These are phyloP conservation scores for Fusarium stilboides DNA, from an alignment of 2,329 filamentous ascomycete species.

Conservation along the genomic window DNA sequence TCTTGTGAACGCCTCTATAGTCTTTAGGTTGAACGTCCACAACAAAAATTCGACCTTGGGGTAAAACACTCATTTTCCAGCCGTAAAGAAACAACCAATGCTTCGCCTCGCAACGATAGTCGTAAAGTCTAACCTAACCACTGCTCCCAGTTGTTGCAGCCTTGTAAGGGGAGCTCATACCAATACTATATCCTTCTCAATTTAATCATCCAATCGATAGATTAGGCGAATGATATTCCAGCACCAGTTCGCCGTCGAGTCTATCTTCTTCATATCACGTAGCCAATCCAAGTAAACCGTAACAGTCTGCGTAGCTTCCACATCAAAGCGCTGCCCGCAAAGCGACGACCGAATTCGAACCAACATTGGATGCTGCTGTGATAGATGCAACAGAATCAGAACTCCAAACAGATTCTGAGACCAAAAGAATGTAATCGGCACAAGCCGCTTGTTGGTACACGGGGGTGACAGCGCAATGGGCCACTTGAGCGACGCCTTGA, in stretches of 20 bases:
- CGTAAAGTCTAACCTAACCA: slow-evolving; percentile 10
- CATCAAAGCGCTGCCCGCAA: slow-evolving; percentile 65
- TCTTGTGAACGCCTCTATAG: slow-evolving; percentile 39
- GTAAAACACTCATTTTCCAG: slow-evolving; percentile 10
- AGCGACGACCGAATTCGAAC: slow-evolving; percentile 64
- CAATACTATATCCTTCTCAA: neutral
- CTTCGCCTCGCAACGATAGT: slow-evolving; percentile 13
- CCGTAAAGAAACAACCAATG: slow-evolving; percentile 17
- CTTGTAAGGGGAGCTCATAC: neutral
- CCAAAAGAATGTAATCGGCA: slow-evolving; percentile 74
- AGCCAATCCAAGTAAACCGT: slow-evolving; percentile 72
- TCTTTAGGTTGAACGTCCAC: slow-evolving; percentile 17
- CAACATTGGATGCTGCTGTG: slow-evolving; percentile 66
- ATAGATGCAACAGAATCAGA: slow-evolving; percentile 70
- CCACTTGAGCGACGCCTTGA: slow-evolving; percentile 72
- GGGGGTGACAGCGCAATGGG: slow-evolving; percentile 71
- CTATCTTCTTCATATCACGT: slow-evolving; percentile 68
- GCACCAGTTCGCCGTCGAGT: slow-evolving; percentile 69
- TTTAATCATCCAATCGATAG: slow-evolving; percentile 57
- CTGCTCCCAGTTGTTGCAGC: neutral
- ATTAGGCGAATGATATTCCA: slow-evolving; percentile 66
- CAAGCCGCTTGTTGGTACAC: slow-evolving; percentile 69
- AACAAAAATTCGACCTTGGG: slow-evolving; percentile 5
- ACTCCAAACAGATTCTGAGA: slow-evolving; percentile 74
- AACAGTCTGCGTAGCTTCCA: slow-evolving; percentile 65